phyloP scores from a whole-genome alignment of 2,329 filamentous ascomycete genomes.

The Diplocarpon mali region DNA sequence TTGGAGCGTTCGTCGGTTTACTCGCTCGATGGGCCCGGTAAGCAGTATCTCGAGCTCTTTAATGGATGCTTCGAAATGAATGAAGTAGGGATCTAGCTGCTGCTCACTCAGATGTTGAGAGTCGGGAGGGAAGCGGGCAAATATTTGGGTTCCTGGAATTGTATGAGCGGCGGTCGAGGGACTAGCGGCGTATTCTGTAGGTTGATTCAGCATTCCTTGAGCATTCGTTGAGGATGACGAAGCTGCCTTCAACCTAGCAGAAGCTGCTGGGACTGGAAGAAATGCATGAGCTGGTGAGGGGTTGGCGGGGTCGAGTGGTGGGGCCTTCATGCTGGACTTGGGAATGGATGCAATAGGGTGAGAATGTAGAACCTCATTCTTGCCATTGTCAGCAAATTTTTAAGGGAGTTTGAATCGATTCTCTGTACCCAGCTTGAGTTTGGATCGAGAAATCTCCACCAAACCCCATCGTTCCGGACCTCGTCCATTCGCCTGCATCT shows the following conservation, averaged over 20 bases:
- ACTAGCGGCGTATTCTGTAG: slow-evolving; percentile 36
- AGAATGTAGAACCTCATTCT: slow-evolving; percentile 93
- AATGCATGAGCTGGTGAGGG: slow-evolving; percentile 77
- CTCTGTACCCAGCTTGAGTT: slow-evolving; percentile 88
- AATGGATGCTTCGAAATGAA: slow-evolving; percentile 82
- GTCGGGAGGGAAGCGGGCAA: slow-evolving; percentile 74
- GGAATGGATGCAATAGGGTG: slow-evolving; percentile 85
- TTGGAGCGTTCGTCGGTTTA: slow-evolving; percentile 78
- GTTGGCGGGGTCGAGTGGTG: slow-evolving; percentile 91
- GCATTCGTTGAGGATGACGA: slow-evolving; percentile 31
- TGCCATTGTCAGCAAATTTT: slow-evolving; percentile 14
- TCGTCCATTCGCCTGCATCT: slow-evolving; percentile 87
- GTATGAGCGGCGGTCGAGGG: slow-evolving; percentile 45
- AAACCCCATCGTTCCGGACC: slow-evolving; percentile 84
- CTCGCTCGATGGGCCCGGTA: slow-evolving; percentile 91
- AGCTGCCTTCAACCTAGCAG: slow-evolving; percentile 64
- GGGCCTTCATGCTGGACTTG: slow-evolving; percentile 87
- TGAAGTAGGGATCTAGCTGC: slow-evolving; percentile 92
- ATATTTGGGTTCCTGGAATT: slow-evolving; percentile 48
- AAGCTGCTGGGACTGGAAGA: slow-evolving; percentile 74
- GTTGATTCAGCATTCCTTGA: slow-evolving; percentile 43
- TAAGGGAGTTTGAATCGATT: neutral
- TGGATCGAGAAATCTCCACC: slow-evolving; percentile 95
- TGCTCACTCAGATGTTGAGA: slow-evolving; percentile 69
- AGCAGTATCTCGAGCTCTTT: slow-evolving; percentile 83